Conservation (phyloP, 768 basidiomycete species). For the Wakefieldia striispora region DNA sequence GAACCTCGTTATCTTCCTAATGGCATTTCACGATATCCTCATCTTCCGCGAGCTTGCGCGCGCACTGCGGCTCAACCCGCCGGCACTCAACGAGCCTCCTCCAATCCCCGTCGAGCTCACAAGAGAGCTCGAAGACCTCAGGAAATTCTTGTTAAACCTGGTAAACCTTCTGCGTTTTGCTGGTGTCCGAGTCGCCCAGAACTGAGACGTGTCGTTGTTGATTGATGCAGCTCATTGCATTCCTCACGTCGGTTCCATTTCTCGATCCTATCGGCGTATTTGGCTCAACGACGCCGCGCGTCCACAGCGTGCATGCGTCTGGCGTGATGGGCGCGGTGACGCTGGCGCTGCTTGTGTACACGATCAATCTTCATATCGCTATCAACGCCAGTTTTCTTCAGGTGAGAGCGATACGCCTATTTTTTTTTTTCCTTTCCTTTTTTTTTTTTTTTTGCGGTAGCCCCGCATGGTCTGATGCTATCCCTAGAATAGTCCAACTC, state of each 20-base stretch:
- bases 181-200: background rate
- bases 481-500: constrained; percentile 10
- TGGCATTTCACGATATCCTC: constrained; percentile 6
- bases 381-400: constrained; percentile 15
- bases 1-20: background rate
- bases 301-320: constrained; percentile 24
- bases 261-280: background rate
- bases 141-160: constrained; percentile 23
- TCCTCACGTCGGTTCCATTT: constrained; percentile 22
- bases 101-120: constrained; percentile 12
- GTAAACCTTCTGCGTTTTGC: constrained; percentile 3
- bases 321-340: constrained; percentile 16
- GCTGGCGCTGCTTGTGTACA: constrained; percentile 28
- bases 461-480: background rate
- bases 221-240: constrained; percentile 23
- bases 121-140: constrained; percentile 20
- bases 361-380: constrained; percentile 27
- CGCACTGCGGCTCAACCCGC: background rate
- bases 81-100: background rate
- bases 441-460: background rate
- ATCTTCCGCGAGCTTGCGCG: background rate
- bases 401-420: constrained; percentile 3
- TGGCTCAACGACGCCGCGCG: constrained; percentile 1
- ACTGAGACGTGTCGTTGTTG: background rate
- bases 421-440: background rate